These are phyloP conservation scores for Myriosclerotinia duriaeana DNA, from an alignment of 2,329 filamentous ascomycete genomes.

Conservation along the genomic window DNA sequence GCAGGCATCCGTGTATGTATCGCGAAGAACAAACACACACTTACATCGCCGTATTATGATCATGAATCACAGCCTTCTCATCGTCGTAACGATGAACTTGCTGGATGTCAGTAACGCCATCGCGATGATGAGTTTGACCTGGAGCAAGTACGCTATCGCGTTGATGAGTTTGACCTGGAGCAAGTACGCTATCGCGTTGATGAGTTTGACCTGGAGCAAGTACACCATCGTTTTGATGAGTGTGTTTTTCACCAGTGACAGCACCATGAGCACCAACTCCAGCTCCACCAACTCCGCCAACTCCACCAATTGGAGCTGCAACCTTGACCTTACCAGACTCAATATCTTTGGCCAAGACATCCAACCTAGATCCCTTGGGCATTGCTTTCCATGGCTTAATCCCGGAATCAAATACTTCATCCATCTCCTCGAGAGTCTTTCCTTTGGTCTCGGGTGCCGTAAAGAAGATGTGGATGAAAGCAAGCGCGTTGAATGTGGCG, in stretches of 20 bases:
- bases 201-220: background rate
- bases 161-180: background rate
- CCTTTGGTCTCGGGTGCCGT: conserved; percentile 67
- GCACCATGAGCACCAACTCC: background rate
- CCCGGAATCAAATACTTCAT: conserved; percentile 66
- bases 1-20: background rate
- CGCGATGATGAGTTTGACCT: background rate
- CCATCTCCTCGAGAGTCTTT: conserved; percentile 75
- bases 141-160: background rate
- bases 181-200: background rate
- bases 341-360: conserved; percentile 50
- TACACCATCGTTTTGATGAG: background rate
- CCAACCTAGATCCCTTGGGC: conserved; percentile 47
- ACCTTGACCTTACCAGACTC: conserved; percentile 42
- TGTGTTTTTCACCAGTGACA: background rate
- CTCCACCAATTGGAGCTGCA: conserved; percentile 25
- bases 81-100: background rate
- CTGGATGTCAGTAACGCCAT: background rate
- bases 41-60: background rate
- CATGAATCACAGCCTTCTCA: conserved; percentile 9
- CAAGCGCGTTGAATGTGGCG: conserved; percentile 66
- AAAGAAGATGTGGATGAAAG: conserved; percentile 59
- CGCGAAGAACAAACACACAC: background rate
- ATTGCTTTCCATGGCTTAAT: conserved; percentile 56
- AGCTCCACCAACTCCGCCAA: background rate